A percentile compares a stretch with the other conserved stretches of the same genome.
These are phyloP conservation scores for Flammula alnicola DNA, from an alignment of 1,284 basidiomycete genomes.

Conservation along the genomic window DNA sequence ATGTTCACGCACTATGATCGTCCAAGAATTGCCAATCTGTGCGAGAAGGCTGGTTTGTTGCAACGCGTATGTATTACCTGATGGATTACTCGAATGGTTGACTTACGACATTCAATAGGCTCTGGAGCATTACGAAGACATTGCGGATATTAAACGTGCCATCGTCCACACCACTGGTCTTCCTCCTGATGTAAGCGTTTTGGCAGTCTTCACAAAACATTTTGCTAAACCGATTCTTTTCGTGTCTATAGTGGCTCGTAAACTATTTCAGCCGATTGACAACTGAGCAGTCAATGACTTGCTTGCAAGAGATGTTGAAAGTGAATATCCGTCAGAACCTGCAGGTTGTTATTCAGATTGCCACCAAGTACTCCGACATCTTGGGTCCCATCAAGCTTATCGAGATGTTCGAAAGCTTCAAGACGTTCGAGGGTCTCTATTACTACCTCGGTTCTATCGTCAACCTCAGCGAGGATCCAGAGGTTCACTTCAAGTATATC, in stretches of 20 bases:
- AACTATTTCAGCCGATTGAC: constrained; percentile 97
- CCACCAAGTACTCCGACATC: constrained; percentile 99
- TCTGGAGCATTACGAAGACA: constrained; percentile 97
- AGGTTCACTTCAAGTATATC: constrained; percentile 99
- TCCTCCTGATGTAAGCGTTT: constrained; percentile 72
- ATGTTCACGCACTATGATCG: constrained; percentile 99
- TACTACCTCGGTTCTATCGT: constrained; percentile 89
- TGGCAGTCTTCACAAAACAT: constrained; percentile 14
- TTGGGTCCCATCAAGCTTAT: constrained; percentile 97
- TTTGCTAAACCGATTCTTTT: background rate
- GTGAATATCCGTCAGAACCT: constrained; percentile 98
- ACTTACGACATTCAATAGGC: constrained; percentile 58
- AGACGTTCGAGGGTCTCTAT: constrained; percentile 98
- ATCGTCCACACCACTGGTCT: constrained; percentile 93
- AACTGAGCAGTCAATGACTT: constrained; percentile 98
- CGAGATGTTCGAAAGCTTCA: constrained; percentile 99
- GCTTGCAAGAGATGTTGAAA: constrained; percentile 96
- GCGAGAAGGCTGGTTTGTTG: constrained; percentile 96
- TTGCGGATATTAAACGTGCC: constrained; percentile 97
- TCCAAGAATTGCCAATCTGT: constrained; percentile 96
- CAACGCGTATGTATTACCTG: constrained; percentile 71
- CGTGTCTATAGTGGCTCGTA: constrained; percentile 82
- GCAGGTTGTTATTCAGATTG: constrained; percentile 96
- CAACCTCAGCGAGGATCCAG: constrained; percentile 94
- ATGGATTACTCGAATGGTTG: constrained; percentile 4